Base-by-base conservation (phyloP, 768 basidiomycete genomes). In the Mrakia frigida region DNA sequence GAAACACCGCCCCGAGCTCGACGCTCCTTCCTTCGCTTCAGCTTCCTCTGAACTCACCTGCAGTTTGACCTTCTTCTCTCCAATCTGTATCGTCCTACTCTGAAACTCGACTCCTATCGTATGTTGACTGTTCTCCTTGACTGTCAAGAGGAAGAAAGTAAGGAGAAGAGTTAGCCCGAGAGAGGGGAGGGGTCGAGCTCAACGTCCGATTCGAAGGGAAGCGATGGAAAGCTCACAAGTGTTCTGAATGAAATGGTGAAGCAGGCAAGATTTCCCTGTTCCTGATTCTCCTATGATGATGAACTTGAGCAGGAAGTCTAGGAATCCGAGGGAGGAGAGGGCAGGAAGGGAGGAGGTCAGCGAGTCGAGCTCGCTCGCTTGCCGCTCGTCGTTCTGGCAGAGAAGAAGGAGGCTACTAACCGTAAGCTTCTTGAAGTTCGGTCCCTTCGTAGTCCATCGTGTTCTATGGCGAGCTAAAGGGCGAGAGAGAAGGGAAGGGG, bases 61-160 rank as follows among this genome's bases (percentile, higher is more conserved):
- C 13, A 78, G 74, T 61, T 78, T 78, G 43, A 97, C 93, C 79
- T 91, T 88, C 85, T 94, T 93, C 86, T 97, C 94, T 71, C 92
- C 95, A 33, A 98, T 87, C 81, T 91, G 91, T 77, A 99, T 89
- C 0, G 94, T 94, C 80, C 94, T 87, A 82, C 94, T 96, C 25
- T 94, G 94, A 82, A 99, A 98, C 82, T 98, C 97, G 39, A 99
- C 97, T 14, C 96, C 97, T 76, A 99, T 98, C 21, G 97, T 98
- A 83, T 98, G 97, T 84, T 95, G 92, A 7, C 94, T 94, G 84
- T 96, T 91, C 56, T 73, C 76, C 39, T 77, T 77, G 70, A 71
- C 76, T 77, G 23, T 14, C 31, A 52, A 7, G 31, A 25, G 41
- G 50, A 37, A 33, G 56, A 6, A 41, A 37, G 50, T 13, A 35